phyloP scores from a whole-genome alignment of 176 grass and related monocot genomes.

The Triticum timopheevii region DNA sequence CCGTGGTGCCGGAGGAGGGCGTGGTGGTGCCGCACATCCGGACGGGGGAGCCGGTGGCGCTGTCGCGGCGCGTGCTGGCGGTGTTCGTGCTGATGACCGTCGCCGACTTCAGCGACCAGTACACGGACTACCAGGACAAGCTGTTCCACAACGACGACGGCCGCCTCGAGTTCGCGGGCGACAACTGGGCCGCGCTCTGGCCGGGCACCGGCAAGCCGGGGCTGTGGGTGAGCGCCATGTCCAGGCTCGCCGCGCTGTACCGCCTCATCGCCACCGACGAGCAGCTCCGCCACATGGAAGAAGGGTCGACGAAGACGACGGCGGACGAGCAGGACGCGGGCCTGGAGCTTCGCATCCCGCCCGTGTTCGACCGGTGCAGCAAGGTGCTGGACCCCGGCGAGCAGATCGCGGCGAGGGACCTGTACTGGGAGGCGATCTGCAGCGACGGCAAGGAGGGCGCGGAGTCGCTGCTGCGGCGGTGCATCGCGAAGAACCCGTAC shows the following conservation, averaged over 20 bases:
- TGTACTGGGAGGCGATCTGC: constrained; percentile 74
- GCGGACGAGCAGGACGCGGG: constrained; percentile 25
- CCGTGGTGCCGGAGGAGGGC: constrained; percentile 49
- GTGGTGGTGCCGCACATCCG: constrained; percentile 56
- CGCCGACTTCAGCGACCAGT: constrained; percentile 84
- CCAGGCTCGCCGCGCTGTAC: constrained; percentile 57
- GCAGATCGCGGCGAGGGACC: constrained; percentile 54
- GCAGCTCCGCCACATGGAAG: constrained; percentile 18
- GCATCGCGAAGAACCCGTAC: constrained; percentile 61
- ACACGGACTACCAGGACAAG: constrained; percentile 77
- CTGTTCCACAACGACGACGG: constrained; percentile 62
- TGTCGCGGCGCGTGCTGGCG: constrained; percentile 52
- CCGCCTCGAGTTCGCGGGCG: constrained; percentile 49
- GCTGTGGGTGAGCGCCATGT: constrained; percentile 70
- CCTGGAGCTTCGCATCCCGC: constrained; percentile 47
- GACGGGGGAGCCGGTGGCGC: constrained; percentile 61
- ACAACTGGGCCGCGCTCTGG: constrained; percentile 68
- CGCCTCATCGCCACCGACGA: constrained; percentile 53
- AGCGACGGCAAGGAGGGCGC: neutral
- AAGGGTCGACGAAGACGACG: neutral
- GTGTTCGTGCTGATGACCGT: constrained; percentile 74
- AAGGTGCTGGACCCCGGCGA: constrained; percentile 49
- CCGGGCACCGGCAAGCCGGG: constrained; percentile 63
- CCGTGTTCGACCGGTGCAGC: constrained; percentile 71
- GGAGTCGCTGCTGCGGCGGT: constrained; percentile 50